These are phyloP conservation scores for Scortechinia acanthostroma DNA, from an alignment of 2,329 filamentous ascomycete genomes.

Conservation along the genomic window DNA sequence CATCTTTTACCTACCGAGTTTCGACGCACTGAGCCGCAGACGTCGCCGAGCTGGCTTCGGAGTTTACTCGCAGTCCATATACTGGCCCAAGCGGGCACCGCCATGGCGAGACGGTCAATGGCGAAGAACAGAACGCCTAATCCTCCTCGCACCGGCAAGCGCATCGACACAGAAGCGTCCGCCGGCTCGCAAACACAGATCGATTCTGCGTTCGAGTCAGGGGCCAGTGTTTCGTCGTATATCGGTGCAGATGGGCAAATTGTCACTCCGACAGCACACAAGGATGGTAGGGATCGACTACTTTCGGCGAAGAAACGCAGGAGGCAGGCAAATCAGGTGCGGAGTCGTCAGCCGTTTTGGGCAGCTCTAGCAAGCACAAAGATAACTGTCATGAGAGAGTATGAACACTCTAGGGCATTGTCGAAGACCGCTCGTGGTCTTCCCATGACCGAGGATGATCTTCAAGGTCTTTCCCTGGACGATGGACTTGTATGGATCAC, in stretches of 20 bases:
- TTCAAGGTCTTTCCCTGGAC: constrained; percentile 25
- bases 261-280: constrained; percentile 31
- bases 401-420: constrained; percentile 62
- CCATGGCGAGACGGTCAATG: constrained; percentile 34
- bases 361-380: constrained; percentile 91
- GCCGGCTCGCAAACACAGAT: constrained; percentile 29
- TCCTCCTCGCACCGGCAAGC: constrained; percentile 27
- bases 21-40: constrained; percentile 26
- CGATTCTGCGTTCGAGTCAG: constrained; percentile 29
- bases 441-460: constrained; percentile 28
- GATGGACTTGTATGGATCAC: constrained; percentile 35
- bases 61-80: constrained; percentile 38
- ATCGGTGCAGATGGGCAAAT: constrained; percentile 23
- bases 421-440: constrained; percentile 25
- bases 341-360: constrained; percentile 88
- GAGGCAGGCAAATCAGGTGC: constrained; percentile 84
- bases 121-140: constrained; percentile 29
- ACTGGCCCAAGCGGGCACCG: constrained; percentile 33
- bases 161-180: constrained; percentile 31
- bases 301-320: constrained; percentile 72
- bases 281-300: constrained; percentile 42
- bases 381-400: constrained; percentile 89
- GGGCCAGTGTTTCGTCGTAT: constrained; percentile 23
- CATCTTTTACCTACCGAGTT: constrained; percentile 31
- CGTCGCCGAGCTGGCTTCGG: constrained; percentile 31